phyloP scores from a whole-genome alignment of 2,329 filamentous ascomycete genomes.

The Apiospora saccharicola region DNA sequence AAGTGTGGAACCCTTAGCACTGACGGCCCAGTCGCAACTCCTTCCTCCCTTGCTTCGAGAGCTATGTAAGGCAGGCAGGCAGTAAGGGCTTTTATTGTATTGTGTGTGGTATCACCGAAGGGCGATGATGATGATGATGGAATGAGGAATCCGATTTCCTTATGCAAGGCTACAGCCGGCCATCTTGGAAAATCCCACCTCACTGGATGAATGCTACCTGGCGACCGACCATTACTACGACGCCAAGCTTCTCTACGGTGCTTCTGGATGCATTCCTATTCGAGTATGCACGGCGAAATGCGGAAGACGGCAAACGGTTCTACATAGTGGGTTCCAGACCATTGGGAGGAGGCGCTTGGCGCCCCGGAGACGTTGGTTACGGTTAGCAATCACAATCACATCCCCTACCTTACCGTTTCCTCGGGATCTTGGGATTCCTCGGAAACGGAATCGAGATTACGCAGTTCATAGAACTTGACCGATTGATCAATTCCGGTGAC shows the following conservation, averaged over 20 bases:
- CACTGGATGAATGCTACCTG: neutral
- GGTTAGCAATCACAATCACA: neutral
- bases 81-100: neutral
- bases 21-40: neutral
- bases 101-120: neutral
- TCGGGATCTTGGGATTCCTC: neutral
- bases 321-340: neutral
- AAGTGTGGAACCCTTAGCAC: neutral
- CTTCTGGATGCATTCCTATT: neutral
- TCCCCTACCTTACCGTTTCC: neutral
- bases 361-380: neutral
- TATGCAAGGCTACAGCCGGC: neutral
- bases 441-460: neutral
- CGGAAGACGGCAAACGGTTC: neutral
- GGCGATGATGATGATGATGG: no score
- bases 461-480: no score
- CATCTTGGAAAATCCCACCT: neutral
- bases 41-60: neutral
- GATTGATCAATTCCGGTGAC: no score
- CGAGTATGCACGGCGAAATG: neutral
- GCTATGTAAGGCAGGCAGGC: neutral
- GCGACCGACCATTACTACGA: neutral
- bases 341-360: neutral
- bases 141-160: no score
- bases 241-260: neutral